These are phyloP conservation scores for Kwoniella europaea DNA, from an alignment of 768 basidiomycete genomes.

Conservation along the genomic window DNA sequence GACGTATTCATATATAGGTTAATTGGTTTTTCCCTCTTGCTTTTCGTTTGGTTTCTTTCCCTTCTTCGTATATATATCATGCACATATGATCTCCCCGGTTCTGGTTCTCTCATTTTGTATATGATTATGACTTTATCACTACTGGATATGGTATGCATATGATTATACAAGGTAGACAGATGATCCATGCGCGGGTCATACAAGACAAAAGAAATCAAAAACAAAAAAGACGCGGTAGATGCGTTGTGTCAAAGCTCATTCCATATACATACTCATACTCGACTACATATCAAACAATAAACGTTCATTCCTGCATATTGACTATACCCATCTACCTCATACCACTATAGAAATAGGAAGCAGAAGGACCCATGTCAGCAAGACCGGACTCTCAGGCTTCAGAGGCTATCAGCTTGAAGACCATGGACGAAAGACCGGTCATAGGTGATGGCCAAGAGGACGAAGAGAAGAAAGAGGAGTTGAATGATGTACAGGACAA, in stretches of 20 bases:
- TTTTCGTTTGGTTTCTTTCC: neutral
- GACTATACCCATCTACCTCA: neutral
- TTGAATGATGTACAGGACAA: neutral
- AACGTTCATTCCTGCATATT: neutral
- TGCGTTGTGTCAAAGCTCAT: neutral
- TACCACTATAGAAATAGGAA: neutral
- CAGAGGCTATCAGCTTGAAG: constrained; percentile 18
- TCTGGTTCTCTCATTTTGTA: neutral
- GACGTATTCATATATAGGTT: neutral
- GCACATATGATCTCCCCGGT: neutral
- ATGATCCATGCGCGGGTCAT: constrained; percentile 4
- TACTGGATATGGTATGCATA: neutral
- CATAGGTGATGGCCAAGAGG: neutral
- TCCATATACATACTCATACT: neutral
- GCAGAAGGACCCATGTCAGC: neutral
- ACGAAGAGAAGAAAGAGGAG: neutral
- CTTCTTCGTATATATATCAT: neutral
- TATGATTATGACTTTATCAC: neutral
- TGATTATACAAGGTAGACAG: neutral
- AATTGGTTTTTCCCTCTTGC: neutral
- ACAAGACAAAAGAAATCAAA: neutral
- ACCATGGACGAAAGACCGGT: constrained; percentile 14
- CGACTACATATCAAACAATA: neutral
- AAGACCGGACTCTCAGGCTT: constrained; percentile 12
- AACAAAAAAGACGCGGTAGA: constrained; percentile 7